Conservation (phyloP, 768 basidiomycete genomes). For the Suillus weaverae region DNA sequence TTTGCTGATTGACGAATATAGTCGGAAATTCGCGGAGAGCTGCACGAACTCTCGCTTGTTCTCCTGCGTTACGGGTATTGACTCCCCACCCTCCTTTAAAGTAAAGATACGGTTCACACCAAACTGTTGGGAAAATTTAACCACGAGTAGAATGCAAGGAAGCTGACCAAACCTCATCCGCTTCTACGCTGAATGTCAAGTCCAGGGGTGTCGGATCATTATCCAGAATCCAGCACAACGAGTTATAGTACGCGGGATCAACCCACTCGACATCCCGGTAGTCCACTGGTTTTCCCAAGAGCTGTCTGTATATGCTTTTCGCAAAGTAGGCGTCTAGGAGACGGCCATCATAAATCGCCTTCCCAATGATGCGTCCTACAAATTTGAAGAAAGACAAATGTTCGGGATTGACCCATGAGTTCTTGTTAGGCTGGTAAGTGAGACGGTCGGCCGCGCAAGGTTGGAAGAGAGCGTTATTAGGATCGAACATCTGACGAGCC, state of each 20-base stretch:
- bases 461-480: constrained; percentile 97
- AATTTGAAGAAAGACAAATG: constrained; percentile 99
- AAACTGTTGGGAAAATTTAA: constrained; percentile 51
- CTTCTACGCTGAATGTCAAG: constrained; percentile 93
- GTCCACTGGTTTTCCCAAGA: constrained; percentile 92
- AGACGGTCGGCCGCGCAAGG: constrained; percentile 93
- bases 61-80: constrained; percentile 88
- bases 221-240: constrained; percentile 96
- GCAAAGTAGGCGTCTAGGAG: constrained; percentile 98
- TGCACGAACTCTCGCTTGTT: constrained; percentile 97
- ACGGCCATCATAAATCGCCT: constrained; percentile 95
- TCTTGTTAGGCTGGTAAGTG: constrained; percentile 95
- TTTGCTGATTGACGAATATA: constrained; percentile 92
- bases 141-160: neutral
- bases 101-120: constrained; percentile 87
- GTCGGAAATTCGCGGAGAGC: constrained; percentile 88
- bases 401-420: constrained; percentile 92
- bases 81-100: constrained; percentile 83
- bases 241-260: constrained; percentile 98
- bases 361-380: constrained; percentile 95
- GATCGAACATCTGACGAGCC: constrained; percentile 98
- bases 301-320: constrained; percentile 92
- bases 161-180: constrained; percentile 67
- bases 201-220: constrained; percentile 89
- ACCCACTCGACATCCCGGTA: constrained; percentile 97